A percentile compares a stretch with the other conserved stretches of the same genome.
phyloP scores from a whole-genome alignment of 805 yeast species.

The Yarrowia alimentaria region DNA sequence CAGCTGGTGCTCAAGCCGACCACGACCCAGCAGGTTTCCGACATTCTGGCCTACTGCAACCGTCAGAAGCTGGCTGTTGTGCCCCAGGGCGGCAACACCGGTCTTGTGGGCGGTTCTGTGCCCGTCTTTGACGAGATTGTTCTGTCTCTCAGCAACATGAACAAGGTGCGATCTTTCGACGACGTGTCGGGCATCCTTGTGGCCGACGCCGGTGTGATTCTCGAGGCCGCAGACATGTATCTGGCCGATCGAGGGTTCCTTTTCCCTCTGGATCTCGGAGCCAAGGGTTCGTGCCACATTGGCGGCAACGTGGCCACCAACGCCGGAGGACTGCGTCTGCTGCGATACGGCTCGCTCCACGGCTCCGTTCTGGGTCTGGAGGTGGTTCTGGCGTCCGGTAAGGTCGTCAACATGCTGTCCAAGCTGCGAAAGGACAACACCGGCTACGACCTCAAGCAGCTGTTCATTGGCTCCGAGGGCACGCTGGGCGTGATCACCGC shows the following conservation, averaged over 20 bases:
- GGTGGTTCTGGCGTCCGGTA: constrained; percentile 90
- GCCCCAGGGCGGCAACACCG: constrained; percentile 98
- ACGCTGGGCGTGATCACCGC: constrained; percentile 89
- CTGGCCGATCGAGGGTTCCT: constrained; percentile 80
- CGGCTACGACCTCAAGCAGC: constrained; percentile 88
- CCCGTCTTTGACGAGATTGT: constrained; percentile 91
- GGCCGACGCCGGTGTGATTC: constrained; percentile 85
- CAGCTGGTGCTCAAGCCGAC: constrained; percentile 78
- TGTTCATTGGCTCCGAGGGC: constrained; percentile 93
- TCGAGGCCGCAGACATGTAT: constrained; percentile 79
- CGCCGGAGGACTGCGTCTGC: constrained; percentile 89
- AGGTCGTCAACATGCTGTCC: constrained; percentile 72
- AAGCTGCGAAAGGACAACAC: constrained; percentile 92
- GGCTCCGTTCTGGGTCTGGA: constrained; percentile 90
- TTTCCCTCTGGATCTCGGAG: constrained; percentile 92
- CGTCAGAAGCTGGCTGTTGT: constrained; percentile 76
- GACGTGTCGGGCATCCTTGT: constrained; percentile 78
- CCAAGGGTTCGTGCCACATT: constrained; percentile 93
- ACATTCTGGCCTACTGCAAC: constrained; percentile 77
- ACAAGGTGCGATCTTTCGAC: constrained; percentile 80
- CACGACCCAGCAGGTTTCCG: constrained; percentile 70
- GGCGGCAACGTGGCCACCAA: constrained; percentile 95
- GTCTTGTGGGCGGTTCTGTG: constrained; percentile 89
- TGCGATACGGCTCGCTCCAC: constrained; percentile 88
- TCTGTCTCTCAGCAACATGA: constrained; percentile 64